A percentile compares a stretch with the other conserved stretches of the same genome.
Evolutionary conservation across 2,329 filamentous ascomycete genomes (phyloP).

Genomic region (Aureobasidium subglaciale): DNA sequence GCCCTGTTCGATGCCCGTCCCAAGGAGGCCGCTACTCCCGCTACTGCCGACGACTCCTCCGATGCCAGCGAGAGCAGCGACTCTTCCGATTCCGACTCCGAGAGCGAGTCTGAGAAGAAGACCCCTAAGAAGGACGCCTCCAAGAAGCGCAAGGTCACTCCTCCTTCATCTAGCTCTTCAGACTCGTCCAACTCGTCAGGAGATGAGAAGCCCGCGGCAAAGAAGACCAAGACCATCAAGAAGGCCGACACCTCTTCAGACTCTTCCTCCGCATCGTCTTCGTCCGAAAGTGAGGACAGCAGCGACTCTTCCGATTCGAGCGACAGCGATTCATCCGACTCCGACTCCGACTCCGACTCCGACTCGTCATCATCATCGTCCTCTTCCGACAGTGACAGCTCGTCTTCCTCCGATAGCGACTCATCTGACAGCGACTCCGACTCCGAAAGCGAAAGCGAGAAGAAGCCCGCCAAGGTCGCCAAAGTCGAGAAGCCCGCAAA

Average conservation of each 20-base stretch:
- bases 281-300: constrained; percentile 15
- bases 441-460: constrained; percentile 2
- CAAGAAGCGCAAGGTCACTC: constrained; percentile 16
- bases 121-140: constrained; percentile 10
- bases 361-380: constrained; percentile 20
- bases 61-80: constrained; percentile 18
- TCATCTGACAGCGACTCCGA: not conserved
- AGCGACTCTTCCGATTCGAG: constrained; percentile 14
- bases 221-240: constrained; percentile 23
- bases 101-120: constrained; percentile 17
- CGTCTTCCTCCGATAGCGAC: not conserved
- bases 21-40: constrained; percentile 18
- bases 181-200: not conserved
- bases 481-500: constrained; percentile 17
- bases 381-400: constrained; percentile 19
- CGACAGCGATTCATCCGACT: constrained; percentile 14
- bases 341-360: constrained; percentile 22
- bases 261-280: constrained; percentile 15
- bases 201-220: constrained; percentile 25
- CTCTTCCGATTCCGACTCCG: constrained; percentile 18
- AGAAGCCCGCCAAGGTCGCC: constrained; percentile 2
- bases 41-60: constrained; percentile 16
- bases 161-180: constrained; percentile 12
- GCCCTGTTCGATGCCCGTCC: constrained; percentile 23
- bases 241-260: constrained; percentile 18